Evolutionary conservation across 2,329 filamentous ascomycete species (phyloP).

Genomic region (Nigrograna mackinnonii): DNA sequence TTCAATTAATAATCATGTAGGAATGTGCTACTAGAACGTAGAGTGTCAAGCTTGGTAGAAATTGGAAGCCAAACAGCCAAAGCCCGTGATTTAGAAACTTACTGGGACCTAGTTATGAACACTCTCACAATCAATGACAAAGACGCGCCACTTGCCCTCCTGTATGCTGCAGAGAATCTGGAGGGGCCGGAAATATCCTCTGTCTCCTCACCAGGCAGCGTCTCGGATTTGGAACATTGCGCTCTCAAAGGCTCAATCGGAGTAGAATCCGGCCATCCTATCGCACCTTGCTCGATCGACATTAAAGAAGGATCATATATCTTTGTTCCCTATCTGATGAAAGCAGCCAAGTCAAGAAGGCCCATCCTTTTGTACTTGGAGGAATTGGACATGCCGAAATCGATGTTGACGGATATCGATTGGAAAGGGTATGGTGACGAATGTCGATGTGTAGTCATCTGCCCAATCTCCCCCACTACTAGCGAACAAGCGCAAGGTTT

Average conservation of each 20-base stretch:
- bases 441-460: conserved; percentile 36
- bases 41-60: conserved; percentile 57
- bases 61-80: conserved; percentile 72
- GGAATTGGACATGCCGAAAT: conserved; percentile 28
- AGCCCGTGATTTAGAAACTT: conserved; percentile 68
- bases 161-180: conserved; percentile 23
- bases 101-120: conserved; percentile 69
- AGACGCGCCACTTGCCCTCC: conserved; percentile 28
- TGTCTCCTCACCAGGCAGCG: conserved; percentile 18
- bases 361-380: conserved; percentile 30
- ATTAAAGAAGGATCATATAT: conserved; percentile 7
- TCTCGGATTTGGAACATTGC: conserved; percentile 14
- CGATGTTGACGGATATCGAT: conserved; percentile 26
- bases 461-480: conserved; percentile 40
- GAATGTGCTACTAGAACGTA: conserved; percentile 18
- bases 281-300: conserved; percentile 17
- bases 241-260: conserved; percentile 19
- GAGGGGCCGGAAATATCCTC: conserved; percentile 15
- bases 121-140: conserved; percentile 72
- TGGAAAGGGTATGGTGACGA: conserved; percentile 40
- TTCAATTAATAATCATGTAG: too few species aligned
- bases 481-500: conserved; percentile 42
- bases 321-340: conserved; percentile 30
- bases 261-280: conserved; percentile 12
- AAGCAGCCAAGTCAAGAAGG: conserved; percentile 31